Percentiles rank a stretch among this genome's conserved stretches.
Evolutionary conservation across 2,329 filamentous ascomycete genomes (phyloP).

Genomic region (Trichoderma hamatum): DNA sequence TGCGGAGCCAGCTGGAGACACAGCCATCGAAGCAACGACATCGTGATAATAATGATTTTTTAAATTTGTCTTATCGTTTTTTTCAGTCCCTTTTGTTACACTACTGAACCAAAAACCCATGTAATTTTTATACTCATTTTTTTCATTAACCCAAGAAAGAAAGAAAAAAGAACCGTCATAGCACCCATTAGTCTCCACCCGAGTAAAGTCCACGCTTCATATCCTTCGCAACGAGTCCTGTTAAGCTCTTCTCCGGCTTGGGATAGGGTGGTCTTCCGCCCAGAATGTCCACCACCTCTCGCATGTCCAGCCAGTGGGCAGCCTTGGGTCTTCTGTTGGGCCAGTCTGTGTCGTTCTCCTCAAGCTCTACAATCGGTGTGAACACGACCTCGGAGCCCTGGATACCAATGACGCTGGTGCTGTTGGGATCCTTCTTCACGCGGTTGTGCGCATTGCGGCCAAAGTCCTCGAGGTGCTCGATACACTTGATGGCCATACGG

Average conservation of each 20-base stretch:
- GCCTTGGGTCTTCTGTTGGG: slow-evolving; percentile 79
- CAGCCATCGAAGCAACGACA: not conserved
- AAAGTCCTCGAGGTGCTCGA: slow-evolving; percentile 85
- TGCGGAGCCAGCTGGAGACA: not conserved
- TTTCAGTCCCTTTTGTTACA: not conserved
- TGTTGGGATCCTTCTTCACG: slow-evolving; percentile 74
- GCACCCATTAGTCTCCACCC: slow-evolving; percentile 1
- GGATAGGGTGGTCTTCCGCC: slow-evolving; percentile 67
- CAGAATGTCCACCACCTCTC: slow-evolving; percentile 80
- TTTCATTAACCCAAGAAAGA: not conserved
- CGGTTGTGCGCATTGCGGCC: slow-evolving; percentile 66
- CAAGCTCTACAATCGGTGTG: slow-evolving; percentile 76
- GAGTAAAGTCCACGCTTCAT: slow-evolving; percentile 55
- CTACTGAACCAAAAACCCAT: not conserved
- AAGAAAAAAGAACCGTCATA: not conserved
- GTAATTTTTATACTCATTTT: not conserved
- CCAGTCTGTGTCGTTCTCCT: slow-evolving; percentile 91
- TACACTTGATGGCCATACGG: slow-evolving; percentile 88
- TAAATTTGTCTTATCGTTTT: not conserved
- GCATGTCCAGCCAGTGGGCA: slow-evolving; percentile 83
- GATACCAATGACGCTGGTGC: slow-evolving; percentile 85
- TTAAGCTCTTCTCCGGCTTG: slow-evolving; percentile 53
- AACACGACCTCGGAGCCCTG: slow-evolving; percentile 90
- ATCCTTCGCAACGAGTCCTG: slow-evolving; percentile 61
- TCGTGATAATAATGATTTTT: not conserved